Evolutionary conservation across 345 rosid genomes (phyloP), one percentile per base, ranked within the genome.

Genomic region (Moringa oleifera): DNA sequence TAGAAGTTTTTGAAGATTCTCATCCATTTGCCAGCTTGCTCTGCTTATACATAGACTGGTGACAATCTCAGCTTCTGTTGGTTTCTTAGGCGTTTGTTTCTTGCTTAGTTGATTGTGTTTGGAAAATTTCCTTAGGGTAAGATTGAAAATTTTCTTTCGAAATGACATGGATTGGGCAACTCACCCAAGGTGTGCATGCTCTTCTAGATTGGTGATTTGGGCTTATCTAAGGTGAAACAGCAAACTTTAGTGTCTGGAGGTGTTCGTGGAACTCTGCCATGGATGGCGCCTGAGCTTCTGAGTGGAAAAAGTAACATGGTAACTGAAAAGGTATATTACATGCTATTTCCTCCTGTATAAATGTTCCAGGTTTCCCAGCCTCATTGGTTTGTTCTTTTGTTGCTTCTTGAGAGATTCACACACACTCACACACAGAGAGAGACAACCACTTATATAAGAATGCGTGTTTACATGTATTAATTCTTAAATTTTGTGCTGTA

Each of bases 201-300:
- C 53, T 58, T 61, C 59, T 75, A 94, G 99, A 90, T 94, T 65
- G 99, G 97, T 69, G 99, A 94, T 85, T 75, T 94, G 70, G 99
- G 99, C 22, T 74, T 88, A 64, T 90, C 97, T 4, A 94, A 94
- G 87, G 95, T 94, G 73, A 94, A 85, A 73, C 99, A 90, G 66
- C 87, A 90, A 65, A 94, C 99, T 0, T 65, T 94, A 66, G 99
- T 94, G 31, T 94, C 99, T 0, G 99, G 99, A 60, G 99, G 99
- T 75, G 96, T 94, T 63, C 97, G 99, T 36, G 99, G 99, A 62
- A 94, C 99, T 59, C 74, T 94, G 62, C 99, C 99, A 28, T 94
- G 99, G 99, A 94, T 94, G 97, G 99, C 99, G 58, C 99, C 99
- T 57, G 99, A 94, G 83, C 97, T 94, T 59, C 76, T 94, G 66